phyloP scores from a whole-genome alignment of 2,329 filamentous ascomycete genomes.

The Lecanicillium sp. region DNA sequence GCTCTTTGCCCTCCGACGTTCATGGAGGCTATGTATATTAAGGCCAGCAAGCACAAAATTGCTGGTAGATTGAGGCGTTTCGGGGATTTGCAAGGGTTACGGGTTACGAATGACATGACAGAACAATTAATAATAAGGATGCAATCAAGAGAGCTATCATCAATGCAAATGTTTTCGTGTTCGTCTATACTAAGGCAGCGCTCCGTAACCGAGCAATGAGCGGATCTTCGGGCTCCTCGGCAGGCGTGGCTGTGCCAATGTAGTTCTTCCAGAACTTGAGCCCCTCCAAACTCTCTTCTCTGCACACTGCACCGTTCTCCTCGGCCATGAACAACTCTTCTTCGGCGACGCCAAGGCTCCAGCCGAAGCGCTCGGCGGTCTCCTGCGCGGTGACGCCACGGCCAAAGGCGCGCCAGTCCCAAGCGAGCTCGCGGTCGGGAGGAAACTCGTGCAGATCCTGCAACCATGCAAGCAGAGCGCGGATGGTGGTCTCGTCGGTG shows the following conservation, averaged over 20 bases:
- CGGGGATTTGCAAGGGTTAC: background rate
- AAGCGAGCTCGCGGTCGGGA: constrained; percentile 57
- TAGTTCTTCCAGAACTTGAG: constrained; percentile 90
- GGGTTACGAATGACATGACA: background rate
- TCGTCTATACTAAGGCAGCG: constrained; percentile 11
- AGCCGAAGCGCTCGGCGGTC: constrained; percentile 82
- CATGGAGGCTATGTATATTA: background rate
- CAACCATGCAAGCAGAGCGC: constrained; percentile 70
- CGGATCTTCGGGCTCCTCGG: constrained; percentile 8
- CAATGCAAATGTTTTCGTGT: background rate
- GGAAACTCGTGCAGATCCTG: constrained; percentile 62
- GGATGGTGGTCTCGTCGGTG: constrained; percentile 85
- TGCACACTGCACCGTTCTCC: constrained; percentile 77
- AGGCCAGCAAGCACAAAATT: background rate
- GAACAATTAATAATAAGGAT: background rate
- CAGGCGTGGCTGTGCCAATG: constrained; percentile 34
- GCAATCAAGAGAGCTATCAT: background rate
- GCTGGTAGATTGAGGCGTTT: background rate
- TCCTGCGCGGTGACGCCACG: constrained; percentile 86
- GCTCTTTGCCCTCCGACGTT: background rate
- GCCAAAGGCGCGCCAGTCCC: constrained; percentile 75
- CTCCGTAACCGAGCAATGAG: constrained; percentile 1
- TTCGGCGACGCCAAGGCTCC: constrained; percentile 92
- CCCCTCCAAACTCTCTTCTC: constrained; percentile 88
- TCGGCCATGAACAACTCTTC: constrained; percentile 98